Base-by-base conservation (phyloP, 2,329 filamentous ascomycete species). In the Penicillium nordicum region DNA sequence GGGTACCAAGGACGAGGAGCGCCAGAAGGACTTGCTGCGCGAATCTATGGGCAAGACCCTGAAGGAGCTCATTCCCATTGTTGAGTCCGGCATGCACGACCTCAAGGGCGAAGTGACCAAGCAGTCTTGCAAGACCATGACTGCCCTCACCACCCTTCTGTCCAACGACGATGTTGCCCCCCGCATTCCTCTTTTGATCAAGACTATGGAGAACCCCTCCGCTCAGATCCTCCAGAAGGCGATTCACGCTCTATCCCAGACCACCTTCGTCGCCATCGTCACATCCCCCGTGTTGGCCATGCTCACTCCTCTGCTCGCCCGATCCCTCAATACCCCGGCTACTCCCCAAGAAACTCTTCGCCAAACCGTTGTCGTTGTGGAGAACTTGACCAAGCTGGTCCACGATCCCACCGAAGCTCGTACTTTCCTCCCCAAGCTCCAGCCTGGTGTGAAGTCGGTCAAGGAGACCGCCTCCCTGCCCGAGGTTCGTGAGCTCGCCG, bases 311-410 rank as follows among this genome's bases (percentile, higher is more conserved):
- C 88, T 97, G 65, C 85, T 99, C 29, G 94, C 97, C 78, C 88
- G 94, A 66, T 91, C 92, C 18, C 84, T 99, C 59, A 97, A 97
- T 80, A 93, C 88, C 59, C 94, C 93, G 9, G 85, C 85, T 16
- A 99, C 94, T 5, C 83, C 90, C 4, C 94, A 99, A 74, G 94
- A 99, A 78, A 92, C 97, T 23, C 82, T 97, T 54, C 88, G 94
- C 59, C 93, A 97, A 78, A 96, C 94, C 3, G 92, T 96, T 30
- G 92, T 99, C 53, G 95, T 99, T 50, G 89, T 94, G 21, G 94
- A 99, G 79, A 99, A 99, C 78, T 80, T 99, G 79, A 99, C 94
- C 59, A 97, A 96, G 80, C 86, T 99, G 32, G 94, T 99, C 29
- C 94, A 99, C 75, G 92, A 90, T 73, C 94, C 94, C 14, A 86